Percentiles rank a stretch among this genome's conserved stretches.
Conservation (phyloP, 2,329 filamentous ascomycete genomes). For the Corniculantispora saksenae region DNA sequence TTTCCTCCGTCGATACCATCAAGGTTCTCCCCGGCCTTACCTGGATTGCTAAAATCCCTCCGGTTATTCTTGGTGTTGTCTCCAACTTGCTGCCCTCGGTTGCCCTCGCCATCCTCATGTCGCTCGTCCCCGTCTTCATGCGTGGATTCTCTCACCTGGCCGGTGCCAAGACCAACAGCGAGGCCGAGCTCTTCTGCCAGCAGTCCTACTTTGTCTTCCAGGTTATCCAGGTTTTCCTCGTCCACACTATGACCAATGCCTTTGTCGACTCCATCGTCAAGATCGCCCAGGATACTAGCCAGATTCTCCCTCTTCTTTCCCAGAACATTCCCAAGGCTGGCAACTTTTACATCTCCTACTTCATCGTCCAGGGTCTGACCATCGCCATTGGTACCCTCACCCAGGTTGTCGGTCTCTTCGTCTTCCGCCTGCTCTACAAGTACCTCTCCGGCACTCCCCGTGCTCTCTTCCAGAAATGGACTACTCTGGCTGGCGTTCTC, state of each 20-base stretch:
- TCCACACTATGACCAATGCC: constrained; percentile 79
- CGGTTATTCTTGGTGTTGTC: constrained; percentile 72
- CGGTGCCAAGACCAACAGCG: constrained; percentile 76
- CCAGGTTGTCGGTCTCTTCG: constrained; percentile 64
- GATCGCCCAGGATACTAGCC: constrained; percentile 63
- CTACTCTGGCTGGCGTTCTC: constrained; percentile 64
- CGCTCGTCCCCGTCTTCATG: constrained; percentile 70
- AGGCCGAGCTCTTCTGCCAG: constrained; percentile 85
- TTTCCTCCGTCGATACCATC: constrained; percentile 81
- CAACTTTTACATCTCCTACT: constrained; percentile 92
- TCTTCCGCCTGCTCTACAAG: constrained; percentile 69
- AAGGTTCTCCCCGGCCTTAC: constrained; percentile 65
- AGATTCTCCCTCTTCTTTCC: constrained; percentile 66
- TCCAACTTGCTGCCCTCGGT: constrained; percentile 81
- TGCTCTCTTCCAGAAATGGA: constrained; percentile 75
- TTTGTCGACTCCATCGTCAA: constrained; percentile 68
- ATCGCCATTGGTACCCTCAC: constrained; percentile 73
- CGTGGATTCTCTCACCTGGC: constrained; percentile 71
- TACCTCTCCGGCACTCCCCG: constrained; percentile 75
- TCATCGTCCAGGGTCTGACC: constrained; percentile 80
- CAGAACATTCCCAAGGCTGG: constrained; percentile 77
- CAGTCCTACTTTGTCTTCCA: constrained; percentile 91
- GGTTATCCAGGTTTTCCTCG: constrained; percentile 87
- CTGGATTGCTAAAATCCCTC: constrained; percentile 74
- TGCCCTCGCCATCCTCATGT: constrained; percentile 78